phyloP scores from a whole-genome alignment of 768 basidiomycete species.

The Macrolepiota albuminosa region DNA sequence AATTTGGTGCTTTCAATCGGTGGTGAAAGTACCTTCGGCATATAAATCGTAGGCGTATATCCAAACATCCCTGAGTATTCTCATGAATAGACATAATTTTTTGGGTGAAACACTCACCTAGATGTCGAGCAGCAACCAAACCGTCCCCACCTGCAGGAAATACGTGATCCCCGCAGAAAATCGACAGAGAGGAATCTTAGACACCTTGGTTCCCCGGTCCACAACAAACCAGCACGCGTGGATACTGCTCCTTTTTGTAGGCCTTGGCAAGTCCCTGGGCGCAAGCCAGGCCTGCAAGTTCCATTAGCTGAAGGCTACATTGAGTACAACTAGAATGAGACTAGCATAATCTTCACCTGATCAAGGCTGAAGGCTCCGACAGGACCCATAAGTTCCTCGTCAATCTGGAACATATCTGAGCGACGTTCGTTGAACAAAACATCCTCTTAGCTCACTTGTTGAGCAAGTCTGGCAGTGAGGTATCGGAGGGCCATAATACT shows the following conservation, averaged over 20 bases:
- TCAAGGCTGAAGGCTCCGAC: slow-evolving; percentile 93
- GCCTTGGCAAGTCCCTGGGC: slow-evolving; percentile 83
- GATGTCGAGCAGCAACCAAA: slow-evolving; percentile 91
- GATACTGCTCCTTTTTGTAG: slow-evolving; percentile 64
- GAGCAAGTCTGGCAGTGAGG: slow-evolving; percentile 67
- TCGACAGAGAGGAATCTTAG: not conserved
- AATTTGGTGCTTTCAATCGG: not conserved
- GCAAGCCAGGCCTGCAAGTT: slow-evolving; percentile 91
- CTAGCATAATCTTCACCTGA: slow-evolving; percentile 48
- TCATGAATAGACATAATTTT: not conserved
- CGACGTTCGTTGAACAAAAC: not conserved
- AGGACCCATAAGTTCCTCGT: slow-evolving; percentile 87
- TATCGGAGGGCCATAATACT: slow-evolving; percentile 55
- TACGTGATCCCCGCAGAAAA: not conserved
- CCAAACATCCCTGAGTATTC: slow-evolving; percentile 75
- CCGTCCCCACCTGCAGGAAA: slow-evolving; percentile 76
- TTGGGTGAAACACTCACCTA: slow-evolving; percentile 45
- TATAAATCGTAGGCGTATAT: slow-evolving; percentile 83
- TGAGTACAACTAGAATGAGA: not conserved
- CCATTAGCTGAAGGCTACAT: slow-evolving; percentile 61
- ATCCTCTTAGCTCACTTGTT: slow-evolving; percentile 49
- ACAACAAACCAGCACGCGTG: slow-evolving; percentile 87
- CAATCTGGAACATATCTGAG: slow-evolving; percentile 54
- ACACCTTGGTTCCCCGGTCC: slow-evolving; percentile 93
- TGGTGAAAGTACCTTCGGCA: slow-evolving; percentile 70